Base-by-base conservation (phyloP, 1,139 yeast species). In the Candida sp. region DNA sequence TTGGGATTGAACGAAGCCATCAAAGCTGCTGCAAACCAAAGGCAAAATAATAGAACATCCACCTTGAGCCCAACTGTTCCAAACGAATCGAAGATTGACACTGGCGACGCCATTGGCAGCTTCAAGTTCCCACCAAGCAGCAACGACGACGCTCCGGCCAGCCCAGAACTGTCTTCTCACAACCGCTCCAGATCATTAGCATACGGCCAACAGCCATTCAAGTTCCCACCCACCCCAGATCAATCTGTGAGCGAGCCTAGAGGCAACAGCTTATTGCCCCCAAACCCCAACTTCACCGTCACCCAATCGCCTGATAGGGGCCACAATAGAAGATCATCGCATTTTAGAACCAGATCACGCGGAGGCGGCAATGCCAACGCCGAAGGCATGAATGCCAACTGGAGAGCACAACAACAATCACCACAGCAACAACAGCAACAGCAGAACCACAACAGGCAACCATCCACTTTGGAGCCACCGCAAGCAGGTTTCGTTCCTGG, bases 1-100 rank as follows among this genome's bases (percentile, higher is more conserved):
- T 74, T 94, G 55, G 98, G 97, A 2, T 77, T 94, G 53, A 88
- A 88, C 52, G 99, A 94, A 69, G 99, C 99, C n/a, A 93, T 90
- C 62, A 87, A 88, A 60, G 98, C 98, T 4, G 99, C 99, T 12
- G 97, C 97, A 7, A 85, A 84, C 62, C 81, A 77, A 57, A 93
- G 92, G 47, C 97, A 91, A 68, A 67, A 68, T 31, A 77, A 75
- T 54, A 65, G 73, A 57, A 61, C 68, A 32, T 40, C 43, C 5
- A 64, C 77, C 2, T 64, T 72, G 49, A 69, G 81, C 46, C 77
- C 80, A 48, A 58, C 75, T 22, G 61, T 68, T 23, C 61, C 69
- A 4, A 43, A 49, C 6, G 48, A 54, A 37, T 33, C 47, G n/a
- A 49, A 32, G 6, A 26, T 25, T 37, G 51, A 45, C 11, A 27